phyloP scores from a whole-genome alignment of 2,329 filamentous ascomycete species.

The Dothideomycetidae sp. region DNA sequence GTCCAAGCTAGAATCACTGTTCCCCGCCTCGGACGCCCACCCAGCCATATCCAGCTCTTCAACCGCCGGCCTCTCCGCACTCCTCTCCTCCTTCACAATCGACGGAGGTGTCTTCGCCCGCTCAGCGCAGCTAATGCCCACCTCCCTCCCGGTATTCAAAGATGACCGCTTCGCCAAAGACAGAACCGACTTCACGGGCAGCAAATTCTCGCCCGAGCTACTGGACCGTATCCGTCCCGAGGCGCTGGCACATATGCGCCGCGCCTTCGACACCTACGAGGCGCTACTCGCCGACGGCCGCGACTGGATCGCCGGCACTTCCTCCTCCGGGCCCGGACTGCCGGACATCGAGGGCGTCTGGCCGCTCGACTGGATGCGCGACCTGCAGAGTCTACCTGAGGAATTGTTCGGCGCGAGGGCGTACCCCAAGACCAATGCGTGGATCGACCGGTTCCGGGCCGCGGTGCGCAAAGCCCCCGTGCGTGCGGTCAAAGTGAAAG shows the following conservation, averaged over 20 bases:
- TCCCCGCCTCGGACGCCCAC: conserved; percentile 24
- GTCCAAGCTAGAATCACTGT: conserved; percentile 45
- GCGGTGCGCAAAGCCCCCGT: conserved; percentile 29
- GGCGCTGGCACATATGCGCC: conserved; percentile 40
- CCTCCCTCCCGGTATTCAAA: conserved; percentile 37
- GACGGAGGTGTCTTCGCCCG: conserved; percentile 44
- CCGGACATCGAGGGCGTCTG: conserved; percentile 49
- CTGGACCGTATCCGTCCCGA: conserved; percentile 37
- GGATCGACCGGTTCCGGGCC: conserved; percentile 47
- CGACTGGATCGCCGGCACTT: conserved; percentile 42
- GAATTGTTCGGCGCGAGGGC: conserved; percentile 36
- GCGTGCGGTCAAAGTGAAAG: conserved; percentile 33
- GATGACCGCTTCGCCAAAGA: conserved; percentile 49
- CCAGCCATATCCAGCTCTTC: conserved; percentile 24
- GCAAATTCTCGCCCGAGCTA: conserved; percentile 26
- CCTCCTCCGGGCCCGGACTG: conserved; percentile 38
- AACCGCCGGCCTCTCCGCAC: conserved; percentile 33
- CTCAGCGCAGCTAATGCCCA: conserved; percentile 43
- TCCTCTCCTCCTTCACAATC: conserved; percentile 43
- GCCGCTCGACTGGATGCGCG: conserved; percentile 49
- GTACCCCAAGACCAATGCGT: conserved; percentile 49
- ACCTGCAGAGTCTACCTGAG: conserved; percentile 42
- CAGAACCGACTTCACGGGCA: conserved; percentile 33
- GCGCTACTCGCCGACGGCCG: conserved; percentile 50
- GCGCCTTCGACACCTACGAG: conserved; percentile 46